A percentile compares a stretch with the other conserved stretches of the same genome.
phyloP scores from a whole-genome alignment of 208 protist species.

The Eutreptiella sp. region DNA sequence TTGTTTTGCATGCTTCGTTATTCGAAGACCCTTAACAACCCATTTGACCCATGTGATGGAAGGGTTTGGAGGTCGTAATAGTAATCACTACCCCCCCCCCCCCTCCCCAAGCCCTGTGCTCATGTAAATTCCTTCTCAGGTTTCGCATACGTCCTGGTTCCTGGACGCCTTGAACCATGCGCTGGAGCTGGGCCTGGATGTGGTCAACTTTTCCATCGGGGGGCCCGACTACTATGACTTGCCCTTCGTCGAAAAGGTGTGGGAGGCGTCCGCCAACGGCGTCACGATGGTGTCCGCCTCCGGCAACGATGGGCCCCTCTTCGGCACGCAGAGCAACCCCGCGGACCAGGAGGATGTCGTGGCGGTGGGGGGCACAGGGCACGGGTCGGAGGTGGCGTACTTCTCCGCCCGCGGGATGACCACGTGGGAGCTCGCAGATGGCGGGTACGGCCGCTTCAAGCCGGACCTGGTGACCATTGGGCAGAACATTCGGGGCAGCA shows the following conservation, averaged over 20 bases:
- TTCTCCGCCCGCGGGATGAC: conserved; percentile 89
- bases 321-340: conserved; percentile 91
- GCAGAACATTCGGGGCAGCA: conserved; percentile 30
- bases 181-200: conserved; percentile 51
- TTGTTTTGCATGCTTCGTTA: too few relatives aligned
- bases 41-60: too few relatives aligned
- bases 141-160: conserved; percentile 84
- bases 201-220: conserved; percentile 94
- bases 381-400: conserved; percentile 37
- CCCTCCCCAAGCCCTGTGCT: background rate
- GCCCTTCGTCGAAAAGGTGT: conserved; percentile 77
- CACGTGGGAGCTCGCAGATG: conserved; percentile 82
- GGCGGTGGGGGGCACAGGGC: conserved; percentile 76
- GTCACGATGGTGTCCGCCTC: conserved; percentile 90
- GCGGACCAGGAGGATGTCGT: conserved; percentile 88
- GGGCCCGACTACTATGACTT: conserved; percentile 86
- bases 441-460: conserved; percentile 84
- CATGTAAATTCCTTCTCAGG: too few relatives aligned
- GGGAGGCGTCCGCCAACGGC: conserved; percentile 63
- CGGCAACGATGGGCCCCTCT: conserved; percentile 91
- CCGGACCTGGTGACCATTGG: conserved; percentile 90
- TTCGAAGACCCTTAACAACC: too few relatives aligned
- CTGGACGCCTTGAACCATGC: conserved; percentile 90
- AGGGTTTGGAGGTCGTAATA: too few relatives aligned
- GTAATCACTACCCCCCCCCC: too few relatives aligned